phyloP scores from a whole-genome alignment of 164 flowering plant genomes.

The Euptelea pleiosperma region DNA sequence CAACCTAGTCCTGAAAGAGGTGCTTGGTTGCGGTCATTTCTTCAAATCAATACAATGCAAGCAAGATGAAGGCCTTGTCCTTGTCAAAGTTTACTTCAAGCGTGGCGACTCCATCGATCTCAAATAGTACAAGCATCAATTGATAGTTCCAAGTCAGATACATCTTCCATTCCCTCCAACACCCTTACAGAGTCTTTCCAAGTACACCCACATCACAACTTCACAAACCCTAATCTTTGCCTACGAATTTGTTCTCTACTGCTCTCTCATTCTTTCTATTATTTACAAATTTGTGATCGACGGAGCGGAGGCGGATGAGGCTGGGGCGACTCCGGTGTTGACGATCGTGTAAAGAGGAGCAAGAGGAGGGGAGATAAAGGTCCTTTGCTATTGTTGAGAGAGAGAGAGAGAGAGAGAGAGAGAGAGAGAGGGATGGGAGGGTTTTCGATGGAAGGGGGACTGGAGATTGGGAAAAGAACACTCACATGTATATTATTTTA shows the following conservation, averaged over 20 bases:
- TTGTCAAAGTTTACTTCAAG: conserved; percentile 98
- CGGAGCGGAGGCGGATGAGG: no score
- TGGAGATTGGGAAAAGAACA: no score
- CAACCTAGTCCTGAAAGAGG: conserved; percentile 90
- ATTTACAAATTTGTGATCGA: not conserved
- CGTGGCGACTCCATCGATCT: conserved; percentile 93
- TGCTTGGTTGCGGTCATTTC: conserved; percentile 83
- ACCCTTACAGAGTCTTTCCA: conserved; percentile 98
- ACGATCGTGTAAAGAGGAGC: no score
- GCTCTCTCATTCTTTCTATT: not conserved
- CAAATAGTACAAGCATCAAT: conserved; percentile 71
- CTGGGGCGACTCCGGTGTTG: no score
- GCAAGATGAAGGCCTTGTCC: conserved; percentile 96
- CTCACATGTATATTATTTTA: no score
- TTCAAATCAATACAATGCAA: conserved; percentile 92
- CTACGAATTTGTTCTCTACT: not conserved
- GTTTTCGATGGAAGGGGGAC: no score
- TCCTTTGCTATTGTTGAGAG: no score
- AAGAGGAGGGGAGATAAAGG: no score
- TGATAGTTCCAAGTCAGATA: conserved; percentile 62
- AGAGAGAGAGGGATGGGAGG: no score
- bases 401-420: no score
- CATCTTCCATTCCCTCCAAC: conserved; percentile 50
- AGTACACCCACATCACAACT: conserved; percentile 25
- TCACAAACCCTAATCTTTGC: not conserved